Base-by-base conservation (phyloP, 148 eudicot species). In the Spergularia bocconei region DNA sequence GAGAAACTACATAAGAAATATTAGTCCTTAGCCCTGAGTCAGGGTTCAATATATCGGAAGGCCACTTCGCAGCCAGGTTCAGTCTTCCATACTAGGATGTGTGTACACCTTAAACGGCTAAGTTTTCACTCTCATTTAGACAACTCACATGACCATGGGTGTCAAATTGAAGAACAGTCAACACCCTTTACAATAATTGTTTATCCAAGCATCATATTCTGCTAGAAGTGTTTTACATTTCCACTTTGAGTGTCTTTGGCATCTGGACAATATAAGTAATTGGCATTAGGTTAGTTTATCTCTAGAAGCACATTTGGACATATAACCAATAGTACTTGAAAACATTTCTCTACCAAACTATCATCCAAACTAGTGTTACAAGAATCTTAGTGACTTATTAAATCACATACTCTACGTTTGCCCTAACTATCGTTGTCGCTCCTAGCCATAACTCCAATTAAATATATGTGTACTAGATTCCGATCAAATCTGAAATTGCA, bases 21-120 rank as follows among this genome's bases (percentile, higher is more conserved):
- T 88, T 86, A 52, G 94, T 85, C 82, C 86, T 90, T 29, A 90
- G 90, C 41, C 94, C 94, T 75, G 88, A 79, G 71, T 90, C 94
- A 7, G 94, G 91, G 82, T 90, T 88, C 71, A 88, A 73, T 14
- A 78, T 63, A 0, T 53, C 3, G 0, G 39, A 17, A 5, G 90
- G 88, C 80, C 84, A 77, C 73, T 82, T 80, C 19, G 91, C 60
- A 50, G 90, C 88, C 69, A 90, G 52, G 74, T 90, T 88, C 13
- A 88, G 77, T 77, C 79, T 67, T 23, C 94, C 91, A 48, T 79
- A 64, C 17, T 54, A 29, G 88, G 94, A 80, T 90, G 90, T 25
- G 91, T 90, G 48, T 90, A 90, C 79, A 88, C 90, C 68, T 80
- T 79, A 76, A 83, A 86, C 53, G 94, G 91, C 83, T 88, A 86